These are phyloP conservation scores for Kodamaea alishanica DNA, from an alignment of 1,139 yeast genomes.

Conservation along the genomic window DNA sequence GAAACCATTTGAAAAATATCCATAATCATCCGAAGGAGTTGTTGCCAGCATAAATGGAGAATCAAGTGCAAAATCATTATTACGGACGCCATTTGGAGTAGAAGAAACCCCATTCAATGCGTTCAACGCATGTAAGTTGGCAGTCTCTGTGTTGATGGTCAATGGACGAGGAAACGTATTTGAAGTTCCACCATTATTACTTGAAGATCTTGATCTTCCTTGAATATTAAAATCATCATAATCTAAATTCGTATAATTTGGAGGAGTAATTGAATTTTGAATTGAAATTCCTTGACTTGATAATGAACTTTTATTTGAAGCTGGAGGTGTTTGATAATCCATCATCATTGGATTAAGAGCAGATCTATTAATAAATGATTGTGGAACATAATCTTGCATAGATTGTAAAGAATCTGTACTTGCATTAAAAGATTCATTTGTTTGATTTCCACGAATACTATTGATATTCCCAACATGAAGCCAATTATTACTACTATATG, in stretches of 20 bases:
- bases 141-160: constrained; percentile 41
- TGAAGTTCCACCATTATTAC: constrained; percentile 16
- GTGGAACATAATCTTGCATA: constrained; percentile 46
- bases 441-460: constrained; percentile 24
- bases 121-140: constrained; percentile 26
- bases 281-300: constrained; percentile 13
- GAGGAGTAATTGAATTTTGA: constrained; percentile 12
- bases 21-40: constrained; percentile 38
- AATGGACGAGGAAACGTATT: constrained; percentile 32
- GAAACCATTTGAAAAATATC: constrained; percentile 26
- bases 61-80: constrained; percentile 28
- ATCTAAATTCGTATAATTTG: constrained; percentile 10
- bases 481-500: constrained; percentile 38
- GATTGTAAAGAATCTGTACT: constrained; percentile 46
- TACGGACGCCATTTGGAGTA: constrained; percentile 5
- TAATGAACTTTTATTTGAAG: constrained; percentile 34
- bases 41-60: constrained; percentile 46
- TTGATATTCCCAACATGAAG: constrained; percentile 45
- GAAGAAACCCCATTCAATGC: constrained; percentile 21
- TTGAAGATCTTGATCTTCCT: constrained; percentile 25
- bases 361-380: constrained; percentile 34
- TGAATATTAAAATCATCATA: constrained; percentile 25
- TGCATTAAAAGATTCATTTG: constrained; percentile 23
- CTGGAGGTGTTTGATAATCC: constrained; percentile 47
- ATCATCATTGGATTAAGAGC: constrained; percentile 32